A percentile compares a stretch with the other conserved stretches of the same genome.
Conservation (phyloP, 139 green algal genomes). For the Trebouxia sp. region DNA sequence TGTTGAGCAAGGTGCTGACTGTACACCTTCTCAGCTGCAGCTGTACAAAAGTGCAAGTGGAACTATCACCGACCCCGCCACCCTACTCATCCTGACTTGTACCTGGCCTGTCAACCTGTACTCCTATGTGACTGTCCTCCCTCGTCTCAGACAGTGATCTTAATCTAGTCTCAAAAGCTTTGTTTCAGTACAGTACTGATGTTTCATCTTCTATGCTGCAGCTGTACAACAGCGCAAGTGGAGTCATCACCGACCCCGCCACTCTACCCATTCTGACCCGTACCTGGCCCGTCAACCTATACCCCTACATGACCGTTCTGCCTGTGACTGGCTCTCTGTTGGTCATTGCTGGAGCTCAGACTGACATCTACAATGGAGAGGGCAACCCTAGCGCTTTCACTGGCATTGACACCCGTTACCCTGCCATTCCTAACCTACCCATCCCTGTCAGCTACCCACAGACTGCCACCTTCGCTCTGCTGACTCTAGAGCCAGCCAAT, state of each 20-base stretch:
- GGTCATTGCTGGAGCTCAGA: slow-evolving; percentile 6
- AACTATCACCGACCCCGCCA: too few relatives aligned
- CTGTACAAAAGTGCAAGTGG: too few relatives aligned
- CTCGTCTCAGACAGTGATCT: too few relatives aligned
- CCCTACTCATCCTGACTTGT: too few relatives aligned
- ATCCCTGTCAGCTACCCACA: slow-evolving; percentile 18
- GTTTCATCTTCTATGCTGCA: too few relatives aligned
- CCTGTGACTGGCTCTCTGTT: neutral
- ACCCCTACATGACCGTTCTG: slow-evolving; percentile 13
- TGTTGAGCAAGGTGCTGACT: too few relatives aligned
- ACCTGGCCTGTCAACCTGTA: too few relatives aligned
- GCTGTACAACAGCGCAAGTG: neutral
- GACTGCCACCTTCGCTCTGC: slow-evolving; percentile 10
- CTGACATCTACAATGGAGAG: neutral
- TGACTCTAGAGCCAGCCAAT: slow-evolving; percentile 13
- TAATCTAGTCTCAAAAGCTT: too few relatives aligned
- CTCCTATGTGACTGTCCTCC: too few relatives aligned
- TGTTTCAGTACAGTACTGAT: too few relatives aligned
- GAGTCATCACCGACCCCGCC: neutral
- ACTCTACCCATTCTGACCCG: slow-evolving; percentile 1
- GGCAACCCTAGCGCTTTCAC: neutral
- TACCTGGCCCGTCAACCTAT: slow-evolving; percentile 20
- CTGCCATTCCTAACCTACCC: neutral
- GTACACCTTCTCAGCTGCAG: too few relatives aligned
- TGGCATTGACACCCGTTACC: neutral